phyloP scores from a whole-genome alignment of 1,284 basidiomycete genomes.

The Sutorius eximius region DNA sequence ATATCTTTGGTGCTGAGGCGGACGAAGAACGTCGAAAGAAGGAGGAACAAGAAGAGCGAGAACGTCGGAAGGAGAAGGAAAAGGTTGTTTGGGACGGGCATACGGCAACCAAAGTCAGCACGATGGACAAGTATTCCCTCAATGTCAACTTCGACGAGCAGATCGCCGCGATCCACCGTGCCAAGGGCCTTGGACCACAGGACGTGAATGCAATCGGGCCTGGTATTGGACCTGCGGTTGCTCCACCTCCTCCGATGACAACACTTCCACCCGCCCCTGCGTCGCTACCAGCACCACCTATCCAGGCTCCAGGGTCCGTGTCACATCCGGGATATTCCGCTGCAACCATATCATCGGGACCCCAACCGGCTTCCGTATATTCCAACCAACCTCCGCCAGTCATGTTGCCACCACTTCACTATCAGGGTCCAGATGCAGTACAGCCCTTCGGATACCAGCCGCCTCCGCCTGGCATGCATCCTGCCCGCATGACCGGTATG shows the following conservation, averaged over 20 bases:
- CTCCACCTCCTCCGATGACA: constrained; percentile 59
- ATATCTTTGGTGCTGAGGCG: constrained; percentile 90
- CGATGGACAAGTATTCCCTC: constrained; percentile 86
- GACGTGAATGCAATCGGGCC: constrained; percentile 76
- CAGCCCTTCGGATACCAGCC: constrained; percentile 80
- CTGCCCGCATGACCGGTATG: constrained; percentile 52
- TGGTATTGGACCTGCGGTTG: constrained; percentile 77
- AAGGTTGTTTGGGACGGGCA: constrained; percentile 97
- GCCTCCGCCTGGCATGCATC: constrained; percentile 51
- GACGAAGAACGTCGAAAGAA: constrained; percentile 85
- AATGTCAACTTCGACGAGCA: constrained; percentile 93
- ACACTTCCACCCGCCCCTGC: constrained; percentile 62
- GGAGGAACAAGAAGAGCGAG: constrained; percentile 82
- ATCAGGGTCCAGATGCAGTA: constrained; percentile 72
- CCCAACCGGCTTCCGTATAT: constrained; percentile 74
- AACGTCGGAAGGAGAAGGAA: constrained; percentile 79
- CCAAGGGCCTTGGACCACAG: constrained; percentile 84
- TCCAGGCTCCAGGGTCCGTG: constrained; percentile 39
- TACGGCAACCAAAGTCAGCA: constrained; percentile 85
- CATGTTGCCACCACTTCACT: constrained; percentile 80
- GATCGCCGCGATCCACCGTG: constrained; percentile 89
- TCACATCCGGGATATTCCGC: constrained; percentile 60
- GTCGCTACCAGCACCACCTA: constrained; percentile 64
- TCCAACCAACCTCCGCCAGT: constrained; percentile 60
- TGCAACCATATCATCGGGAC: constrained; percentile 76